Evolutionary conservation across 768 basidiomycete genomes (phyloP).

Genomic region (Leccinellum luteum): DNA sequence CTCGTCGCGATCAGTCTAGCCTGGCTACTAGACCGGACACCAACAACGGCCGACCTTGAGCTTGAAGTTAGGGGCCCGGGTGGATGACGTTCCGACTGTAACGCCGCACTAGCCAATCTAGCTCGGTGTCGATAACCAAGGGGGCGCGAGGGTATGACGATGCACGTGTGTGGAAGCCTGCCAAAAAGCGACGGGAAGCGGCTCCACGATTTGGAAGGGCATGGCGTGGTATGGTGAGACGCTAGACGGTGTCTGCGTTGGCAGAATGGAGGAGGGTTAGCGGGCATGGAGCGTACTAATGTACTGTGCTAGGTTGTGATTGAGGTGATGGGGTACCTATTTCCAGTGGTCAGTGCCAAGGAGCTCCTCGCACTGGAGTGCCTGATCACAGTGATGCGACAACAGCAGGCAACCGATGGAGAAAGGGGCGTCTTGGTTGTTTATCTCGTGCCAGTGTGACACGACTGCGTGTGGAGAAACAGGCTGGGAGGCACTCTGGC

Average conservation of each 20-base stretch:
- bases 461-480: not conserved
- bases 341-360: not conserved
- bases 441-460: not conserved
- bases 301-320: not conserved
- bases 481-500: not conserved
- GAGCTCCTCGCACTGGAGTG: not conserved
- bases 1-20: not conserved
- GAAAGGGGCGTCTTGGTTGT: not conserved
- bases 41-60: not conserved
- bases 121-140: not conserved
- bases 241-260: not conserved
- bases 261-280: constrained; percentile 2
- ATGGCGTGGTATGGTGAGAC: not conserved
- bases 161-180: constrained; percentile 4
- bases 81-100: not conserved
- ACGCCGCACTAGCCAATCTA: not conserved
- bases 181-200: not conserved
- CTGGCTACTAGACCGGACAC: not conserved
- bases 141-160: not conserved
- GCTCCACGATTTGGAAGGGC: not conserved
- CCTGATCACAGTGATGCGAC: constrained; percentile 3
- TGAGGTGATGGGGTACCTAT: not conserved
- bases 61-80: not conserved
- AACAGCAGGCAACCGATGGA: not conserved
- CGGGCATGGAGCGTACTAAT: not conserved